Conservation (phyloP, 208 protist species). For the Acanthamoeba culbertsoni region DNA sequence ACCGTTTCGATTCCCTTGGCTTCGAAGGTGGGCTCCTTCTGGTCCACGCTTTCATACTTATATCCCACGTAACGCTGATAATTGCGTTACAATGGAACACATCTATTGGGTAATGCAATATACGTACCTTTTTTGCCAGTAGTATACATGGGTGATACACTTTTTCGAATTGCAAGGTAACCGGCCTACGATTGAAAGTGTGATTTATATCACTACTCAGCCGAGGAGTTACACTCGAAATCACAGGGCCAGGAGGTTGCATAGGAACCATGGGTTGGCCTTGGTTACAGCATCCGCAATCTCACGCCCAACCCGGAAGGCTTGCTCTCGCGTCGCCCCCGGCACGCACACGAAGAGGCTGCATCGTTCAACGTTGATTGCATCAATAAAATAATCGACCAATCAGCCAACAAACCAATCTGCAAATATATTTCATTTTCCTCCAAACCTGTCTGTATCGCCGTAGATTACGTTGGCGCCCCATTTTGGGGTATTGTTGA, state of each 20-base stretch:
- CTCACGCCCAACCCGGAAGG: constrained; percentile 82
- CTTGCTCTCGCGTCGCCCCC: constrained; percentile 77
- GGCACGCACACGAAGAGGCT: constrained; percentile 77
- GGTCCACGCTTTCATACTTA: constrained; percentile 77
- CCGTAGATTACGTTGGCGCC: constrained; percentile 87
- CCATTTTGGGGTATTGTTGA: constrained; percentile 69
- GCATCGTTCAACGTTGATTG: too few species aligned
- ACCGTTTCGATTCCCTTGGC: constrained; percentile 89
- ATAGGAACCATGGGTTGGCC: constrained; percentile 48
- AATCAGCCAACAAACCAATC: too few species aligned
- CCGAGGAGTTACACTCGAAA: not conserved
- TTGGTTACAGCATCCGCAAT: constrained; percentile 79
- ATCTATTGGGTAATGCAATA: not conserved
- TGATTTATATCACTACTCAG: too few species aligned
- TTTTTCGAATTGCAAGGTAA: constrained; percentile 89
- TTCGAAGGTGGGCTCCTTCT: constrained; percentile 73
- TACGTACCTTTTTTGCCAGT: constrained; percentile 84
- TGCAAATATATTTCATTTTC: too few species aligned
- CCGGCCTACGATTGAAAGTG: constrained; percentile 56
- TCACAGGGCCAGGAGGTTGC: not conserved
- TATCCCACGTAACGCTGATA: constrained; percentile 83
- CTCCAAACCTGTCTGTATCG: constrained; percentile 89
- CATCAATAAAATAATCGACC: too few species aligned
- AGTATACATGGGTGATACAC: constrained; percentile 87
- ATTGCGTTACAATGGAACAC: not conserved